These are phyloP conservation scores for Glebionis coronaria DNA, from an alignment of 129 eudicot genomes.

Conservation along the genomic window DNA sequence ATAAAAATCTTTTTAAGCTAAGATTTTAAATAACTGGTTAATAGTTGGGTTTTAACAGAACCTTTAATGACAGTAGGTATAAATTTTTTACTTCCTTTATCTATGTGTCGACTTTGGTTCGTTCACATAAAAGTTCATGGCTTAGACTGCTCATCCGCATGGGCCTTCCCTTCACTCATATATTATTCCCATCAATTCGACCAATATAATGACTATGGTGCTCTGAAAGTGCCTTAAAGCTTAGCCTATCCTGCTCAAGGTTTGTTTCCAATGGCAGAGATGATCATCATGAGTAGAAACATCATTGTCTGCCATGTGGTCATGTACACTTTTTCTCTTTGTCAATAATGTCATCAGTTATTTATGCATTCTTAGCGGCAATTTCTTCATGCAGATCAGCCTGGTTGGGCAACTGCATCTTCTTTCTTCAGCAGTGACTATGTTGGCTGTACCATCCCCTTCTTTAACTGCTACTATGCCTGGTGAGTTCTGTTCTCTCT, in stretches of 20 bases:
- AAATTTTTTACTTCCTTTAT: not conserved
- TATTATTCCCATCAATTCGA: too few species aligned
- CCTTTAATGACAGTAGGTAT: not conserved
- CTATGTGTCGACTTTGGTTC: not conserved
- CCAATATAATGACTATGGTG: not conserved
- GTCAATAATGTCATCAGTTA: not conserved
- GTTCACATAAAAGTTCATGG: not conserved
- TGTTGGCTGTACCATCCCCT: conserved; percentile 98
- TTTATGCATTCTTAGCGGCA: conserved; percentile 17
- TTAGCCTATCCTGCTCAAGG: conserved; percentile 6
- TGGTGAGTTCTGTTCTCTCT: conserved; percentile 51
- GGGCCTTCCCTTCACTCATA: too few species aligned
- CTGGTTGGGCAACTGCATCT: conserved; percentile 93
- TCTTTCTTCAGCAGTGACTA: conserved; percentile 88
- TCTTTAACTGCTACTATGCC: conserved; percentile 93
- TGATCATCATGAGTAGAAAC: not conserved
- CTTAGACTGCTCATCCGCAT: too few species aligned
- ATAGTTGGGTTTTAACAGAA: not conserved
- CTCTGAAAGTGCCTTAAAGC: not conserved
- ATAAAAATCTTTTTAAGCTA: not conserved
- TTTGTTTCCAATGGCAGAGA: not conserved
- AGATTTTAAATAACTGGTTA: not conserved
- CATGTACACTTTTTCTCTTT: not conserved
- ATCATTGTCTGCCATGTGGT: not conserved
- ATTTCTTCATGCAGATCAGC: conserved; percentile 49